Percentiles rank a stretch among this genome's conserved stretches.
Conservation (phyloP, 768 basidiomycete species). For the Xerocomus spinulosus region DNA sequence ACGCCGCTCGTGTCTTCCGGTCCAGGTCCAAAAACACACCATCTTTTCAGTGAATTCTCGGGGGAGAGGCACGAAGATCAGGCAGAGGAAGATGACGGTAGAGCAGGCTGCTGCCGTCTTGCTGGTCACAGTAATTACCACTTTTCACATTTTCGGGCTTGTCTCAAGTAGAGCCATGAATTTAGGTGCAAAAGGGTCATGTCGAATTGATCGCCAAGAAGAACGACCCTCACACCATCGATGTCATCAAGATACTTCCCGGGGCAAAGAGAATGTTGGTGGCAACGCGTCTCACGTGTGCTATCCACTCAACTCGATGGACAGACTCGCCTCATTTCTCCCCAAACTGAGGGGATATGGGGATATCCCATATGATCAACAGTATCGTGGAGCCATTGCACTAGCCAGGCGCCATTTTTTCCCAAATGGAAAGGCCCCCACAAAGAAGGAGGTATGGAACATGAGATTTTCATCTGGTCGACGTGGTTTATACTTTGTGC, state of each 20-base stretch:
- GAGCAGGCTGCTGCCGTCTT: slow-evolving; percentile 24
- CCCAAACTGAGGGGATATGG: slow-evolving; percentile 29
- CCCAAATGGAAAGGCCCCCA: slow-evolving; percentile 18
- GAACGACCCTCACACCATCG: slow-evolving; percentile 13
- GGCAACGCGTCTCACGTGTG: neutral
- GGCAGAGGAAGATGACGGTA: slow-evolving; percentile 18
- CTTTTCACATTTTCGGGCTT: neutral
- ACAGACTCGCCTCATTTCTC: slow-evolving; percentile 25
- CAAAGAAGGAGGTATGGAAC: slow-evolving; percentile 25
- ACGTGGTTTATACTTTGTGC: neutral
- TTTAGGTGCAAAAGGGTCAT: slow-evolving; percentile 26
- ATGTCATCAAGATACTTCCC: slow-evolving; percentile 24
- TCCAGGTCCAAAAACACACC: neutral
- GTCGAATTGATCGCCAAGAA: slow-evolving; percentile 17
- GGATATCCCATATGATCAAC: slow-evolving; percentile 22
- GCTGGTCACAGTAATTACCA: slow-evolving; percentile 18
- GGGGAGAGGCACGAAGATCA: slow-evolving; percentile 15
- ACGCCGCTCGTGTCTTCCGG: neutral
- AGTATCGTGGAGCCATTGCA: slow-evolving; percentile 27
- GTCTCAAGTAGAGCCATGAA: neutral
- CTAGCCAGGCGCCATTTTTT: slow-evolving; percentile 28
- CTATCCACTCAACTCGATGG: neutral
- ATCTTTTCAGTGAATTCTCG: slow-evolving; percentile 21
- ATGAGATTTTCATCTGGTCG: neutral
- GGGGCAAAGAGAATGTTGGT: slow-evolving; percentile 22